Conservation (phyloP, 164 flowering plant genomes). For the Kingdonia uniflora region DNA sequence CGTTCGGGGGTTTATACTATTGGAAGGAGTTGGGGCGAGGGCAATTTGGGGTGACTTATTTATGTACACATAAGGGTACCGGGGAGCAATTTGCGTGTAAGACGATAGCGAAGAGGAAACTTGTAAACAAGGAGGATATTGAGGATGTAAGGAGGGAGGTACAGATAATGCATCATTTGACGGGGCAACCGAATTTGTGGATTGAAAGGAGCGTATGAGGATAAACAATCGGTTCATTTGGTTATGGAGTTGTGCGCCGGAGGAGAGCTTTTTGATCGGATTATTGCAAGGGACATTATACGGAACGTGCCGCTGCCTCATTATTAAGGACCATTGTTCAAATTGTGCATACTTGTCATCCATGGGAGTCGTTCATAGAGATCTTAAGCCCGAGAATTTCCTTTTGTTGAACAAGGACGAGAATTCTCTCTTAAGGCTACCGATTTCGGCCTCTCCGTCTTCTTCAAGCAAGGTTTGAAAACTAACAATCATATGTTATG, state of each 20-base stretch:
- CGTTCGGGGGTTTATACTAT: constrained; percentile 35
- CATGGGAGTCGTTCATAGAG: constrained; percentile 68
- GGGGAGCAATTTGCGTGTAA: constrained; percentile 56
- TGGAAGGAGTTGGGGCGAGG: constrained; percentile 73
- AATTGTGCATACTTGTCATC: constrained; percentile 68
- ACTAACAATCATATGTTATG: neutral
- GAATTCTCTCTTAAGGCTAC: constrained; percentile 53
- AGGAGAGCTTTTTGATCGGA: constrained; percentile 76
- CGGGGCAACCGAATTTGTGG: constrained; percentile 53
- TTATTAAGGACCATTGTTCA: constrained; percentile 56
- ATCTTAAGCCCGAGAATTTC: constrained; percentile 73
- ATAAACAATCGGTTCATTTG: constrained; percentile 61
- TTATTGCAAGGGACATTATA: constrained; percentile 65
- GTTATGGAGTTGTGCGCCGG: constrained; percentile 77
- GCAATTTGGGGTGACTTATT: constrained; percentile 59
- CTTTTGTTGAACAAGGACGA: constrained; percentile 46
- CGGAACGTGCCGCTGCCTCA: constrained; percentile 62
- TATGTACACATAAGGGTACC: constrained; percentile 38
- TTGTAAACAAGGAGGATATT: constrained; percentile 51
- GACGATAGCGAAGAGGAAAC: constrained; percentile 59
- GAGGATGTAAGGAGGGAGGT: constrained; percentile 79
- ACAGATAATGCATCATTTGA: constrained; percentile 76
- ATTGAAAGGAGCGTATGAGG: constrained; percentile 63
- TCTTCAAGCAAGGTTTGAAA: constrained; percentile 57
- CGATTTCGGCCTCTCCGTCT: constrained; percentile 64